Conservation (phyloP, 2,329 filamentous ascomycete species). For the Blastomyces emzantsi region DNA sequence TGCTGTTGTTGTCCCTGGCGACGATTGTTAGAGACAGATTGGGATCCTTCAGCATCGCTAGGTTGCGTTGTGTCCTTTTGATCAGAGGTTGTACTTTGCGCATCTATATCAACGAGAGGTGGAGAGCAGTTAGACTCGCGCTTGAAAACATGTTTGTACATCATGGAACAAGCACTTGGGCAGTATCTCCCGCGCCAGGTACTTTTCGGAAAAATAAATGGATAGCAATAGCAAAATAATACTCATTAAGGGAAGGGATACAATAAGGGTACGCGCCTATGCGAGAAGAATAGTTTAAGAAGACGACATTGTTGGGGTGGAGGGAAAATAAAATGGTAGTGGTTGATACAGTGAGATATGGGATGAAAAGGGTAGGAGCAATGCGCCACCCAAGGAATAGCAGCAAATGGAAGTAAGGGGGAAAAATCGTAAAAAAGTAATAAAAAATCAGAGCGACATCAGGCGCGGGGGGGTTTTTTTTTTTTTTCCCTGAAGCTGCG, state of each 20-base stretch:
- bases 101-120: background rate
- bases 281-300: background rate
- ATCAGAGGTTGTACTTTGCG: slow-evolving; percentile 6
- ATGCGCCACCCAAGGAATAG: background rate
- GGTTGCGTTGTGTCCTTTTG: slow-evolving; percentile 4
- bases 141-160: background rate
- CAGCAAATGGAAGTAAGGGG: background rate
- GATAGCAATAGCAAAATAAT: background rate
- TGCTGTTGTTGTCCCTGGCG: slow-evolving; percentile 34
- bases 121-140: background rate
- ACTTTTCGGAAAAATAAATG: background rate
- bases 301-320: background rate
- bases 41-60: slow-evolving; percentile 33
- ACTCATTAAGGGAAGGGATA: background rate
- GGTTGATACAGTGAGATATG: background rate
- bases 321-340: background rate
- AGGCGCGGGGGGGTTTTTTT: background rate
- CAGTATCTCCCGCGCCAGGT: background rate
- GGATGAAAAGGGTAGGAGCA: background rate
- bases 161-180: background rate
- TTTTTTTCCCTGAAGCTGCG: background rate
- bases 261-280: background rate
- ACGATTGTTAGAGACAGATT: slow-evolving; percentile 7
- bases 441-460: background rate
- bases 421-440: background rate